These are phyloP conservation scores for Boletus rubescentipes DNA, from an alignment of 768 basidiomycete genomes.

Conservation along the genomic window DNA sequence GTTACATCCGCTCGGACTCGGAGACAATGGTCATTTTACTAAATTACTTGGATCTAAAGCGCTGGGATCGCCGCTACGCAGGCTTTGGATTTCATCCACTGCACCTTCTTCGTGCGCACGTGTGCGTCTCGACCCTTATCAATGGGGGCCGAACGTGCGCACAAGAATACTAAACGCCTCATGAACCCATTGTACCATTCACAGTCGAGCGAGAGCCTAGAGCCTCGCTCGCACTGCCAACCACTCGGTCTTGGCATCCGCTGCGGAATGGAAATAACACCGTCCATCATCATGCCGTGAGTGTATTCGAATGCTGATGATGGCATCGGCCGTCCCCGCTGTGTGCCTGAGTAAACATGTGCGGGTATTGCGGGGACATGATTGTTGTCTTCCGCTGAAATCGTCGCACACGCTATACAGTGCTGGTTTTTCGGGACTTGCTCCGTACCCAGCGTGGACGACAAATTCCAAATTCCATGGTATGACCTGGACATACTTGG, in stretches of 20 bases:
- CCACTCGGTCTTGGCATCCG: conserved; percentile 7
- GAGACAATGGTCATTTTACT: not conserved
- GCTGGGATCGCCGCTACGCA: not conserved
- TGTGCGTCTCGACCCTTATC: not conserved
- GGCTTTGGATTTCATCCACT: not conserved
- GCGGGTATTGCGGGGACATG: conserved; percentile 12
- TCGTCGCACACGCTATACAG: not conserved
- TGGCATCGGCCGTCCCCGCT: conserved; percentile 5
- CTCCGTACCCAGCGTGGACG: not conserved
- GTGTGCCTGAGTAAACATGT: not conserved
- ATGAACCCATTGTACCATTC: not conserved
- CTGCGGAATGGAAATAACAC: conserved; percentile 3
- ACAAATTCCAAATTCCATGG: conserved; percentile 11
- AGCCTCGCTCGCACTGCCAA: conserved; percentile 8
- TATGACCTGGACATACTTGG: not conserved
- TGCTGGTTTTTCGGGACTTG: not conserved
- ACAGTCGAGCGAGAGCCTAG: not conserved
- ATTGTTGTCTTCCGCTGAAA: not conserved
- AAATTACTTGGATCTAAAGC: not conserved
- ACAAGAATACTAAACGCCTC: not conserved
- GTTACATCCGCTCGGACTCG: not conserved
- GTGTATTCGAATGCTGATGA: not conserved
- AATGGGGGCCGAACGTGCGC: not conserved
- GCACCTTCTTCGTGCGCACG: not conserved
- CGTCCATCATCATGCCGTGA: conserved; percentile 12